Evolutionary conservation across 2,329 filamentous ascomycete species (phyloP), one percentile per base, ranked within the genome.

Genomic region (Coleophoma crateriformis): DNA sequence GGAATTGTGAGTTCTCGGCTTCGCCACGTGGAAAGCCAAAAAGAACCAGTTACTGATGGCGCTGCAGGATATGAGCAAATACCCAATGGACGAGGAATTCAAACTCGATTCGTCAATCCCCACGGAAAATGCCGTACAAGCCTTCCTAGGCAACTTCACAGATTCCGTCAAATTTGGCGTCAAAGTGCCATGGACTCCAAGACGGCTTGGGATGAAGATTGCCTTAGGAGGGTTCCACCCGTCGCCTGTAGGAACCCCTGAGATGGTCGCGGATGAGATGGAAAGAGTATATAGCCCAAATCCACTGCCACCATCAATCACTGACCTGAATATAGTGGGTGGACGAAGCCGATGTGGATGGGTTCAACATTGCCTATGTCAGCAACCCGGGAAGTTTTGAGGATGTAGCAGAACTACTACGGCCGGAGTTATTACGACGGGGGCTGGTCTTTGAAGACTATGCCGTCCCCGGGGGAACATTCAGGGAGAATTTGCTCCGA

Each of bases 271-370:
- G 0, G 84, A 89, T 60, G 74, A 77, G 37, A 72, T 89, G 51
- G 82, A 88, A 7, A 13, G 14, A 14, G 37, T 41, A 19, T 19
- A 19, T 3, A 19, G 19, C 19, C 19, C 19, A 17, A 41, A 12
- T 3, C 19, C 3, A 3, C 15, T 14, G 10, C 12, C 17, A 5
- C 19, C 6, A 22, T 14, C 11, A 19, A 41, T 17, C 7, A 17
- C 8, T 27, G 27, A 27, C 8, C 19, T 19, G 19, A 10, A 41
- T 41, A 64, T 67, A 71, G 1, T 89, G 85, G 85, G 71, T 87
- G 0, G 60, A 71, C 3, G 83, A 87, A 61, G 83, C 82, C 0
- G 85, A 87, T 54, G 76, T 88, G 1, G 85, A 89, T 58, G 85
- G 85, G 0, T 90, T 89, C 67, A 89, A 89, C 60, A 76, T 88